Evolutionary conservation across 2,329 filamentous ascomycete genomes (phyloP).

Genomic region (Diaporthe destruens): DNA sequence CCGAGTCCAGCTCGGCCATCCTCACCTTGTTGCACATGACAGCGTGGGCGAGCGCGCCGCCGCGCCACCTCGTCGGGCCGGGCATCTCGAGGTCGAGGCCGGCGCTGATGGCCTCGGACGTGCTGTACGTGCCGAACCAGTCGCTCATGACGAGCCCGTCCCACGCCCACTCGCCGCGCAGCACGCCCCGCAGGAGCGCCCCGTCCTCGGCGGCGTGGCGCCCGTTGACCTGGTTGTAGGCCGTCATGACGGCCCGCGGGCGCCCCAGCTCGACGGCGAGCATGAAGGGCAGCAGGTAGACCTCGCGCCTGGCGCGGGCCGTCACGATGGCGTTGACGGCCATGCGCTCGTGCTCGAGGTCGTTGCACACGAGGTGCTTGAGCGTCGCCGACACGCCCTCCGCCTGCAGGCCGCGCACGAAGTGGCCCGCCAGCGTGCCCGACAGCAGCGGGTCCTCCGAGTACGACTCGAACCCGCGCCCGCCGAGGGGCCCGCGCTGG

Average conservation of each 20-base stretch:
- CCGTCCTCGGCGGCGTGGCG: slow-evolving; percentile 57
- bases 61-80: slow-evolving; percentile 50
- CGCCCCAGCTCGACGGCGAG: slow-evolving; percentile 57
- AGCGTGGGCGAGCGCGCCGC: slow-evolving; percentile 44
- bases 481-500: slow-evolving; percentile 61
- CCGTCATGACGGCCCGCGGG: slow-evolving; percentile 60
- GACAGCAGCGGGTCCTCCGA: slow-evolving; percentile 61
- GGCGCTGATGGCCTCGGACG: slow-evolving; percentile 51
- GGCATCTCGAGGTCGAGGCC: slow-evolving; percentile 57
- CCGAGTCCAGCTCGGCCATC: slow-evolving; percentile 46
- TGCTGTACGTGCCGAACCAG: slow-evolving; percentile 56
- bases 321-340: slow-evolving; percentile 50
- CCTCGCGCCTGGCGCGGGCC: slow-evolving; percentile 51
- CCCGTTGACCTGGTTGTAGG: slow-evolving; percentile 62
- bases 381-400: slow-evolving; percentile 58
- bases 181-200: slow-evolving; percentile 53
- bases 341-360: slow-evolving; percentile 51
- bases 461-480: slow-evolving; percentile 62
- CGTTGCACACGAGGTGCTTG: slow-evolving; percentile 62
- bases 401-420: slow-evolving; percentile 59
- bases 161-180: slow-evolving; percentile 60
- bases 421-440: slow-evolving; percentile 57
- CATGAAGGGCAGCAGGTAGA: slow-evolving; percentile 61
- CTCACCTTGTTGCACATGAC: slow-evolving; percentile 48
- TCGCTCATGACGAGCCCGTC: slow-evolving; percentile 62